A percentile compares a stretch with the other conserved stretches of the same genome.
These are phyloP conservation scores for Aspergillus uvarum DNA, from an alignment of 2,329 filamentous ascomycete species.

Conservation along the genomic window DNA sequence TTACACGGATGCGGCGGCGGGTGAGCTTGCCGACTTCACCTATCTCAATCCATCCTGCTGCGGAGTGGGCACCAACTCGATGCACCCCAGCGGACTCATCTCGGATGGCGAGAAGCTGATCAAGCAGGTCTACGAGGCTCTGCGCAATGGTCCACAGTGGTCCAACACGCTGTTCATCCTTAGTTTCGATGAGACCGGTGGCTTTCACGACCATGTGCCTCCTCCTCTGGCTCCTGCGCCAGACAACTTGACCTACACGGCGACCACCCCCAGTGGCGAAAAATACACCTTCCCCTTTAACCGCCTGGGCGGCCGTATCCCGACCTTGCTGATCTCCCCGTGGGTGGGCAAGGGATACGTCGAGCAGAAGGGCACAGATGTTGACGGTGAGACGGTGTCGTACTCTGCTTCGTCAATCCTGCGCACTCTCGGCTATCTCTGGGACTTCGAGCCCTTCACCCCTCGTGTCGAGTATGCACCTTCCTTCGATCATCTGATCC, in stretches of 20 bases:
- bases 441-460: constrained; percentile 36
- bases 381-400: constrained; percentile 22
- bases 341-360: constrained; percentile 31
- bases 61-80: constrained; percentile 36
- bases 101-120: constrained; percentile 39
- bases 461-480: constrained; percentile 28
- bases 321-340: constrained; percentile 32
- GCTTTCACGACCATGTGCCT: constrained; percentile 41
- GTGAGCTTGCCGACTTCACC: constrained; percentile 34
- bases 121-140: constrained; percentile 38
- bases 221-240: constrained; percentile 35
- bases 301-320: constrained; percentile 32
- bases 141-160: constrained; percentile 38
- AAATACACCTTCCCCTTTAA: constrained; percentile 31
- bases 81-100: constrained; percentile 38
- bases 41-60: constrained; percentile 45
- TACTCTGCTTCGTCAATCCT: constrained; percentile 33
- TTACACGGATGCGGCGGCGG: constrained; percentile 35
- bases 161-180: constrained; percentile 37
- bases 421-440: constrained; percentile 34
- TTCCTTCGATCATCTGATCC: constrained; percentile 34
- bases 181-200: constrained; percentile 41
- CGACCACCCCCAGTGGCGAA: constrained; percentile 26
- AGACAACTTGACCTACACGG: constrained; percentile 38
- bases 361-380: constrained; percentile 32